Percentiles rank a stretch among this genome's conserved stretches.
Evolutionary conservation across 2,329 filamentous ascomycete species (phyloP).

Genomic region (Venturia carpophila): DNA sequence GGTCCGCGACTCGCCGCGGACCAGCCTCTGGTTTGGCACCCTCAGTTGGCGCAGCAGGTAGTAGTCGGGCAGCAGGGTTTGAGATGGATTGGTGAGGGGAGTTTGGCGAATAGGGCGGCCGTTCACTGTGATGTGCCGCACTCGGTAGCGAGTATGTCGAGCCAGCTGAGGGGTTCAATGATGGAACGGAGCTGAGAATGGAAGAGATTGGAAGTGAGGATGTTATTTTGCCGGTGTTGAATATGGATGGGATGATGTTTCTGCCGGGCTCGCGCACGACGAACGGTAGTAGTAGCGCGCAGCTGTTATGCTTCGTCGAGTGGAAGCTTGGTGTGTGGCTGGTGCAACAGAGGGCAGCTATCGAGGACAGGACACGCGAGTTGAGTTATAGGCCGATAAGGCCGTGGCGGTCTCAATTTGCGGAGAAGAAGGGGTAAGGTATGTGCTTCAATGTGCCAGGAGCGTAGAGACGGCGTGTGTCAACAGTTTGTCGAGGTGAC

Average conservation of each 20-base stretch:
- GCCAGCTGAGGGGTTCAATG: conserved; percentile 18
- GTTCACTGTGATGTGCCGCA: conserved; percentile 21
- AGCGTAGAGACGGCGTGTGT: not conserved
- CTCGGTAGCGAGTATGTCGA: conserved; percentile 24
- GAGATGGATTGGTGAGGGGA: not conserved
- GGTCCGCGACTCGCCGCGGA: conserved; percentile 23
- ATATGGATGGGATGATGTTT: not conserved
- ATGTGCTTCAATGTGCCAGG: not conserved
- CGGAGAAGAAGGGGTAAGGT: not conserved
- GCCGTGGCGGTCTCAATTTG: conserved; percentile 7
- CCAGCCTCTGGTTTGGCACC: conserved; percentile 16
- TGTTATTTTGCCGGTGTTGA: conserved; percentile 28
- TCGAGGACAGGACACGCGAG: not conserved
- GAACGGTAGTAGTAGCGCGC: not conserved
- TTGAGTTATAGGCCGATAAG: not conserved
- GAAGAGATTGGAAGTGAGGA: conserved; percentile 25
- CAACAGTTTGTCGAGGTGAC: not conserved
- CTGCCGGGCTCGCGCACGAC: not conserved
- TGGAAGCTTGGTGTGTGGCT: conserved; percentile 3
- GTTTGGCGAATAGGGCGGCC: conserved; percentile 19
- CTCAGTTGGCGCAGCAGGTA: conserved; percentile 24
- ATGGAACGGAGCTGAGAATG: conserved; percentile 23
- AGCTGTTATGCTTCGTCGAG: not conserved
- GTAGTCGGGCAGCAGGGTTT: conserved; percentile 23
- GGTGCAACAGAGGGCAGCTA: not conserved